Evolutionary conservation across 1,284 basidiomycete genomes (phyloP).

Genomic region (Irpex lacteus): DNA sequence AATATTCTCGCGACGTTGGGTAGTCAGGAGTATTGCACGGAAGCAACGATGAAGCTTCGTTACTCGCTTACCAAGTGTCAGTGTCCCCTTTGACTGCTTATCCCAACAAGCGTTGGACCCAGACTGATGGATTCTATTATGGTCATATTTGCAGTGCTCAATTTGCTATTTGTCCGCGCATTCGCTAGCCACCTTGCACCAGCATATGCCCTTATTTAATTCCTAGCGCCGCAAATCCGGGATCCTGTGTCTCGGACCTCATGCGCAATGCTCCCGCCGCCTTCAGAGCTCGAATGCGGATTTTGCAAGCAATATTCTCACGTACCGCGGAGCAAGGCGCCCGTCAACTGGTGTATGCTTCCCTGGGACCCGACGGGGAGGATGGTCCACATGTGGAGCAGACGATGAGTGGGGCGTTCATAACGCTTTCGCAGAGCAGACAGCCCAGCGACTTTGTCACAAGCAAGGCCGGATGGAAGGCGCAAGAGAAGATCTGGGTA

Average conservation of each 20-base stretch:
- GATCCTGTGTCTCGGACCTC: conserved; percentile 45
- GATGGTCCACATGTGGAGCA: conserved; percentile 17
- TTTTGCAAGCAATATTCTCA: conserved; percentile 25
- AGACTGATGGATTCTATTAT: conserved; percentile 29
- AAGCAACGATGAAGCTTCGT: conserved; percentile 20
- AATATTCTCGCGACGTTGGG: conserved; percentile 31
- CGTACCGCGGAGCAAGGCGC: conserved; percentile 40
- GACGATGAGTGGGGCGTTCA: conserved; percentile 37
- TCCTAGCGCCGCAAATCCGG: conserved; percentile 42
- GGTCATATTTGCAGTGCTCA: conserved; percentile 36
- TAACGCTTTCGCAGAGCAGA: conserved; percentile 24
- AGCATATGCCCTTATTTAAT: conserved; percentile 17
- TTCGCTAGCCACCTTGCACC: conserved; percentile 34
- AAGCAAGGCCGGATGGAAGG: conserved; percentile 36
- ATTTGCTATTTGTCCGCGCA: conserved; percentile 40
- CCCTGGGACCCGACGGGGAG: conserved; percentile 27
- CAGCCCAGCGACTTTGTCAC: conserved; percentile 46
- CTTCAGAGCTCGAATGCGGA: conserved; percentile 7
- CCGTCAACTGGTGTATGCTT: conserved; percentile 40
- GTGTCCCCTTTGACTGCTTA: conserved; percentile 9
- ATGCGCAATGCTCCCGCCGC: conserved; percentile 21
- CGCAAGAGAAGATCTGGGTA: conserved; percentile 44
- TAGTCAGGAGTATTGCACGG: conserved; percentile 25
- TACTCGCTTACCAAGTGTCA: conserved; percentile 35
- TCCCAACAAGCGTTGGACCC: background rate